phyloP scores from a whole-genome alignment of 2,329 filamentous ascomycete species.

The Lecanicillium sp. region DNA sequence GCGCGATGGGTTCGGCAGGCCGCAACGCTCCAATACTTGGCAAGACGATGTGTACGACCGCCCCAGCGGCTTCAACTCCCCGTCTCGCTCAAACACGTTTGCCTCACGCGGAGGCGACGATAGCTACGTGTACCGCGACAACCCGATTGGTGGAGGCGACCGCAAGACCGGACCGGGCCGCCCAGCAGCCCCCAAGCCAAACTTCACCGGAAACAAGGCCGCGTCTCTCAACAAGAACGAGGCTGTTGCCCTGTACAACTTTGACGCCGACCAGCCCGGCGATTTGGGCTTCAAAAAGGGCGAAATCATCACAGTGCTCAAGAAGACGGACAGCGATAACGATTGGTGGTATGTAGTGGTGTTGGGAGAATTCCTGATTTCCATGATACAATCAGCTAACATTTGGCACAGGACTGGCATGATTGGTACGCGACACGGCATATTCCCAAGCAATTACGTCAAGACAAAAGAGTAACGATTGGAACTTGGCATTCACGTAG shows the following conservation, averaged over 20 bases:
- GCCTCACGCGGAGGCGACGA: slow-evolving; percentile 34
- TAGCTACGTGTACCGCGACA: slow-evolving; percentile 49
- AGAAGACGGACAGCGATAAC: slow-evolving; percentile 87
- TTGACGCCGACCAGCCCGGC: slow-evolving; percentile 87
- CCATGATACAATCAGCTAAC: slow-evolving; percentile 6
- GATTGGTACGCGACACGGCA: slow-evolving; percentile 76
- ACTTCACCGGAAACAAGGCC: slow-evolving; percentile 57
- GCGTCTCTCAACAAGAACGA: slow-evolving; percentile 61
- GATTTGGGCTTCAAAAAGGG: slow-evolving; percentile 97
- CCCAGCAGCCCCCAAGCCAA: slow-evolving; percentile 83
- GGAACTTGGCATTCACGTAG: too few species aligned
- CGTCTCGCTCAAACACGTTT: slow-evolving; percentile 45
- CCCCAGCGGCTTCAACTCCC: slow-evolving; percentile 29
- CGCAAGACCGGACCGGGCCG: slow-evolving; percentile 57
- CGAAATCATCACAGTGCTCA: slow-evolving; percentile 88
- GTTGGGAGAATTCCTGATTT: slow-evolving; percentile 1
- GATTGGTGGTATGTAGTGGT: slow-evolving; percentile 74
- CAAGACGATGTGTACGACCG: slow-evolving; percentile 68
- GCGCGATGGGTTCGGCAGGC: slow-evolving; percentile 41
- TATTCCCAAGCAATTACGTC: slow-evolving; percentile 82
- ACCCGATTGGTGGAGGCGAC: slow-evolving; percentile 20
- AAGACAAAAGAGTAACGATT: slow-evolving; percentile 49
- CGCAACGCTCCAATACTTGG: slow-evolving; percentile 63
- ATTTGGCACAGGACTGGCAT: slow-evolving; percentile 64
- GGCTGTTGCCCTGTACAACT: slow-evolving; percentile 85